phyloP scores from a whole-genome alignment of 805 yeast genomes.

The Nematodospora valgi region DNA sequence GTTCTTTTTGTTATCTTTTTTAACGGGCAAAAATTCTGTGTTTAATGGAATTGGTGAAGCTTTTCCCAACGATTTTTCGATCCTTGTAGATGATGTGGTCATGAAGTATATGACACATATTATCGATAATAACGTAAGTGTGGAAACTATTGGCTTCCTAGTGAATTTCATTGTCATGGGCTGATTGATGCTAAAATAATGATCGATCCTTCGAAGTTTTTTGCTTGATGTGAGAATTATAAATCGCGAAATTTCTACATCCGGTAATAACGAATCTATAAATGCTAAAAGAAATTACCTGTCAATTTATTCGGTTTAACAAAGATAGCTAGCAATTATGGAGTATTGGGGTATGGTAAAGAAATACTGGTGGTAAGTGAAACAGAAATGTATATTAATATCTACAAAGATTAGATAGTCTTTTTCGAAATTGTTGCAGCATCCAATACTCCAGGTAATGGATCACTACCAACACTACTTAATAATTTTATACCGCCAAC shows the following conservation, averaged over 20 bases:
- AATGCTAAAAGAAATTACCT: too few relatives aligned
- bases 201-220: too few relatives aligned
- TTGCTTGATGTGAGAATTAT: too few relatives aligned
- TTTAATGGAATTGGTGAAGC: conserved; percentile 20
- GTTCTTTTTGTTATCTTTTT: conserved; percentile 1
- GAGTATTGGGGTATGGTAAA: too few relatives aligned
- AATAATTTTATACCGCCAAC: conserved; percentile 54
- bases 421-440: conserved; percentile 52
- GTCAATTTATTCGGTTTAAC: too few relatives aligned
- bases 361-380: too few relatives aligned
- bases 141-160: conserved; percentile 25
- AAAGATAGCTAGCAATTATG: too few relatives aligned
- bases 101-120: conserved; percentile 26
- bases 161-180: conserved; percentile 16
- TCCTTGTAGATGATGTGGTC: conserved; percentile 16
- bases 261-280: too few relatives aligned
- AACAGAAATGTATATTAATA: too few relatives aligned
- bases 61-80: conserved; percentile 18
- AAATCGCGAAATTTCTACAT: too few relatives aligned
- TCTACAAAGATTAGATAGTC: conserved; percentile 11
- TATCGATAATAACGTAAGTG: conserved; percentile 22
- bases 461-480: conserved; percentile 52
- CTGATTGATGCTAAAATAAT: too few relatives aligned
- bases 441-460: conserved; percentile 65
- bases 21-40: conserved; percentile 5